A percentile compares a stretch with the other conserved stretches of the same genome.
Evolutionary conservation across 1,284 basidiomycete species (phyloP).

Genomic region (Mycocalia duriaeana): DNA sequence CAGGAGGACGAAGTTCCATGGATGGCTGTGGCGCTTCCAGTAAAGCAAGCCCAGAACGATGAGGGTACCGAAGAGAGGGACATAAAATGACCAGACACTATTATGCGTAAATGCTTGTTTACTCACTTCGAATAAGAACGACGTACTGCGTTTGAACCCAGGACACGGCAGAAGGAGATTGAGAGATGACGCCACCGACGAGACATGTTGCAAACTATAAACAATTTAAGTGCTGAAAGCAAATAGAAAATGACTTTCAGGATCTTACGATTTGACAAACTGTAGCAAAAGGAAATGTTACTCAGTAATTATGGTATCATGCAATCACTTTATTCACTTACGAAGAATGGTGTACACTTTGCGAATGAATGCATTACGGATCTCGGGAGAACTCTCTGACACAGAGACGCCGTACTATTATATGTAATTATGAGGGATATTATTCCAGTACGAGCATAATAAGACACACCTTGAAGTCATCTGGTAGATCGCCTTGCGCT

Average conservation of each 20-base stretch:
- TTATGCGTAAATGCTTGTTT: neutral
- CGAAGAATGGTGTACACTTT: constrained; percentile 80
- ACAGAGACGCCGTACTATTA: constrained; percentile 73
- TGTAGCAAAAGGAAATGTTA: constrained; percentile 23
- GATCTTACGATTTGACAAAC: constrained; percentile 66
- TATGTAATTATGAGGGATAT: too few relatives aligned
- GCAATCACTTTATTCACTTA: constrained; percentile 41
- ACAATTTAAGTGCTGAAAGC: constrained; percentile 6
- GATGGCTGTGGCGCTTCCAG: constrained; percentile 86
- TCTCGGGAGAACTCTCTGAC: constrained; percentile 65
- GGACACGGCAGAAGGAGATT: constrained; percentile 45
- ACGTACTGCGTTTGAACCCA: constrained; percentile 72
- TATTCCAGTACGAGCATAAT: constrained; percentile 2
- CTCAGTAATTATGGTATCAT: neutral
- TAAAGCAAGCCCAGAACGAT: constrained; percentile 73
- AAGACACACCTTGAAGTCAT: constrained; percentile 73
- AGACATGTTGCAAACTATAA: constrained; percentile 62
- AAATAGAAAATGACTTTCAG: constrained; percentile 1
- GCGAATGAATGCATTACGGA: constrained; percentile 70
- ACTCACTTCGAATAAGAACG: constrained; percentile 2
- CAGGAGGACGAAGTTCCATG: constrained; percentile 76
- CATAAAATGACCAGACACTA: constrained; percentile 71
- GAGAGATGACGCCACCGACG: constrained; percentile 64
- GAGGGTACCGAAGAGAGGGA: constrained; percentile 71
- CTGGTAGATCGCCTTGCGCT: constrained; percentile 63